Evolutionary conservation across 805 yeast genomes (phyloP).

Genomic region (Candida verbasci): DNA sequence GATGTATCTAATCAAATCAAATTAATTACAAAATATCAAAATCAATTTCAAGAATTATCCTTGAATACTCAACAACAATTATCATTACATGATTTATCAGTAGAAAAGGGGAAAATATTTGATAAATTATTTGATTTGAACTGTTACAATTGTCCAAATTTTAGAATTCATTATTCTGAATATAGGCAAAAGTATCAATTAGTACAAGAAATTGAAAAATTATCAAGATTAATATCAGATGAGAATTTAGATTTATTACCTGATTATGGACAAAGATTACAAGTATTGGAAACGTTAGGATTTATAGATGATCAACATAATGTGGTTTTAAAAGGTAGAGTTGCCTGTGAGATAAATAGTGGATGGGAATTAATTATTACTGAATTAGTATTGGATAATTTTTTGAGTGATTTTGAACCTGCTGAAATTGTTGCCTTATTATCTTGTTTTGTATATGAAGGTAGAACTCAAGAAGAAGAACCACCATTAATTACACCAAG

Average conservation of each 20-base stretch:
- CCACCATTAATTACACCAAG: slow-evolving; percentile 70
- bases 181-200: slow-evolving; percentile 44
- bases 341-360: slow-evolving; percentile 85
- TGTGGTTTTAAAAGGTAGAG: slow-evolving; percentile 84
- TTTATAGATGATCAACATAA: slow-evolving; percentile 75
- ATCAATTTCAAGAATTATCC: slow-evolving; percentile 40
- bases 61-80: slow-evolving; percentile 32
- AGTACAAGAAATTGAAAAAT: slow-evolving; percentile 45
- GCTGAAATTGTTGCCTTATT: slow-evolving; percentile 95
- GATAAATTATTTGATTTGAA: slow-evolving; percentile 21
- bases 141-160: slow-evolving; percentile 36
- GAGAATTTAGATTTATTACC: slow-evolving; percentile 88
- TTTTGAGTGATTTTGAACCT: slow-evolving; percentile 87
- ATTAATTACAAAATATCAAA: slow-evolving; percentile 32
- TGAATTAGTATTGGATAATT: slow-evolving; percentile 85
- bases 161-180: slow-evolving; percentile 41
- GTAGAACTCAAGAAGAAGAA: slow-evolving; percentile 61
- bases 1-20: slow-evolving; percentile 33
- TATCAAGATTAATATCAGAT: slow-evolving; percentile 68
- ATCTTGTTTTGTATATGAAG: slow-evolving; percentile 92
- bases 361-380: slow-evolving; percentile 91
- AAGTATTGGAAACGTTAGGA: slow-evolving; percentile 71
- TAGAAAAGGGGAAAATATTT: slow-evolving; percentile 32
- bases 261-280: slow-evolving; percentile 85
- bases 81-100: slow-evolving; percentile 31